Conservation (phyloP, 441 rosid genomes). For the Syzygium malaccense region DNA sequence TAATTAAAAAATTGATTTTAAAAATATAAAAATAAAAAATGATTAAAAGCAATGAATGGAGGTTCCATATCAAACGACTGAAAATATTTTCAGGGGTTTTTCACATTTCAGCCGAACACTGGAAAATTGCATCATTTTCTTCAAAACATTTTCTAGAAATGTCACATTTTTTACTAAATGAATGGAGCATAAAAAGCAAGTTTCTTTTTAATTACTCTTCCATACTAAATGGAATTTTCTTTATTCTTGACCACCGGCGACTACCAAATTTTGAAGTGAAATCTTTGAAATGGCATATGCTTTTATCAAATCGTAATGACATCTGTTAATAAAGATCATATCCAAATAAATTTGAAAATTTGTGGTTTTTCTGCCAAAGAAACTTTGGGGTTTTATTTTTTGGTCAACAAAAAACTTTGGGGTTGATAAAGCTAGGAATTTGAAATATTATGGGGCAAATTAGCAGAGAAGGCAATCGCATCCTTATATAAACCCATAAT, state of each 20-base stretch:
- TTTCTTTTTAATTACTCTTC: neutral
- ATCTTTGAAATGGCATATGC: neutral
- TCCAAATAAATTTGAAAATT: neutral
- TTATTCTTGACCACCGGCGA: rapidly evolving
- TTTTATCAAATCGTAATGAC: neutral
- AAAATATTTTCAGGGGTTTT: too few species aligned
- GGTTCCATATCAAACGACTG: too few species aligned
- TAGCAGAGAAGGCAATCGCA: neutral
- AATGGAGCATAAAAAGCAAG: neutral
- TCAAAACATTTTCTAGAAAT: too few species aligned
- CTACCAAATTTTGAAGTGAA: neutral
- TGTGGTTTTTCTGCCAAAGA: neutral
- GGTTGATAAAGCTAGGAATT: neutral
- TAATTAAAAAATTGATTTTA: too few species aligned
- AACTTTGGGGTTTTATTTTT: neutral
- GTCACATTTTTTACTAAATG: too few species aligned
- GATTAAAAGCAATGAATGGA: too few species aligned
- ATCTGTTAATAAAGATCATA: neutral
- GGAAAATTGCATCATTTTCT: too few species aligned
- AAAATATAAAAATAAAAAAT: too few species aligned
- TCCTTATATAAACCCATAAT: neutral
- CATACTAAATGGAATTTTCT: neutral
- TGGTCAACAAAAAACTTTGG: neutral
- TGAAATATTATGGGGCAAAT: neutral
- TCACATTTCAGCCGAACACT: too few species aligned